phyloP scores from a whole-genome alignment of 2,329 filamentous ascomycete species.

The Akanthomyces uredinophilus region DNA sequence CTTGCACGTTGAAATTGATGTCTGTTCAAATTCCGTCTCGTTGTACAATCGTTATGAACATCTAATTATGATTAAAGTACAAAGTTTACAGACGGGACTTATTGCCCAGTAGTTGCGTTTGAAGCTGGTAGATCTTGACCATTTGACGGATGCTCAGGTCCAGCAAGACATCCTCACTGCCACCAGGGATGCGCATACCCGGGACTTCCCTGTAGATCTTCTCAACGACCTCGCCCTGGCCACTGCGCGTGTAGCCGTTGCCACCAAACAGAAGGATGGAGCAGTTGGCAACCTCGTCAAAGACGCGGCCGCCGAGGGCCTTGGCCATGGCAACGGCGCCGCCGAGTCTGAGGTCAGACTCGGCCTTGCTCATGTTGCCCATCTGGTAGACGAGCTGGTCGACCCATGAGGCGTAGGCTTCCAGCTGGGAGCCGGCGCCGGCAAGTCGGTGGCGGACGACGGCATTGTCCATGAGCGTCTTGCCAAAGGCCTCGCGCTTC shows the following conservation, averaged over 20 bases:
- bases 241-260: slow-evolving; percentile 64
- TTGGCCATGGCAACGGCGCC: slow-evolving; percentile 69
- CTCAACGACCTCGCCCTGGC: slow-evolving; percentile 67
- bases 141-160: slow-evolving; percentile 22
- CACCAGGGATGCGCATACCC: slow-evolving; percentile 21
- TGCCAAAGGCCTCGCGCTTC: slow-evolving; percentile 33
- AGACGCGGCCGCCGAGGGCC: slow-evolving; percentile 64
- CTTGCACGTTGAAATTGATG: not conserved
- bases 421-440: slow-evolving; percentile 61
- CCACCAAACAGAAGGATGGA: slow-evolving; percentile 69
- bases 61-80: not conserved
- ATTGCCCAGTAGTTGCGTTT: slow-evolving; percentile 6
- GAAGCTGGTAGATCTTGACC: slow-evolving; percentile 19
- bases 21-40: not conserved
- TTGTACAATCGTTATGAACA: not conserved
- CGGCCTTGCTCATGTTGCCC: slow-evolving; percentile 51
- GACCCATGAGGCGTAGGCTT: slow-evolving; percentile 66
- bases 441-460: slow-evolving; percentile 67
- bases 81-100: slow-evolving; percentile 11
- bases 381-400: slow-evolving; percentile 66
- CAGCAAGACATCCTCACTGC: slow-evolving; percentile 23
- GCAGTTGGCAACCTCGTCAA: slow-evolving; percentile 65
- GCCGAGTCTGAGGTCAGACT: slow-evolving; percentile 60
- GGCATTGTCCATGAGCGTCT: slow-evolving; percentile 62
- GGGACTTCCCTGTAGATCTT: slow-evolving; percentile 31